A percentile compares a stretch with the other conserved stretches of the same genome.
phyloP scores from a whole-genome alignment of 768 basidiomycete genomes.

The Hortiboletus flavorubellus region DNA sequence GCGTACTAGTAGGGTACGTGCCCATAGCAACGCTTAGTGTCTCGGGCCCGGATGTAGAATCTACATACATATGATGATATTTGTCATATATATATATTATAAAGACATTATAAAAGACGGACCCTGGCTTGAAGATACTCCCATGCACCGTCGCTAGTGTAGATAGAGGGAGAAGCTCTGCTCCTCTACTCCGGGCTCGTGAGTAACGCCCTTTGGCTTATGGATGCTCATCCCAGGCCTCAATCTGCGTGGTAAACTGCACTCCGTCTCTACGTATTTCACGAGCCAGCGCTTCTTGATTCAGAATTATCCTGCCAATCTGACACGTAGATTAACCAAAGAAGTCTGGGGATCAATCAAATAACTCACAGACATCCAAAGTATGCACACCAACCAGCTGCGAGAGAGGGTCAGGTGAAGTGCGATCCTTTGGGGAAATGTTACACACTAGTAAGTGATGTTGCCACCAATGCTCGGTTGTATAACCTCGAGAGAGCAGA shows the following conservation, averaged over 20 bases:
- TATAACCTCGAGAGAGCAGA: conserved; percentile 9
- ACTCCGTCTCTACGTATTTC: not conserved
- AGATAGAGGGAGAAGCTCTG: too few species aligned
- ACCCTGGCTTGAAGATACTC: too few species aligned
- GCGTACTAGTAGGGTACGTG: too few species aligned
- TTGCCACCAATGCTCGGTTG: conserved; percentile 9
- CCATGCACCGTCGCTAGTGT: too few species aligned
- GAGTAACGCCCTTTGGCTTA: not conserved
- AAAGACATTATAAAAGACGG: too few species aligned
- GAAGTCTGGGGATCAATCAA: not conserved
- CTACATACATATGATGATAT: too few species aligned
- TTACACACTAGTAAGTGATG: conserved; percentile 17
- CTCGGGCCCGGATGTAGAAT: too few species aligned
- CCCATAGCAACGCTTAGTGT: too few species aligned
- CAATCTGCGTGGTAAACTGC: not conserved
- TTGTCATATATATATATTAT: too few species aligned
- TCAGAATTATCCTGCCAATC: conserved; percentile 17
- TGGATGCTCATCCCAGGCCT: not conserved
- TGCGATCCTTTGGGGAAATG: not conserved
- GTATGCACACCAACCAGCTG: conserved; percentile 18
- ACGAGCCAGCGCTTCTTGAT: conserved; percentile 1
- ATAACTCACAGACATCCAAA: conserved; percentile 21
- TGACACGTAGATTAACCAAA: not conserved
- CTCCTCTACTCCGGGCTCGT: too few species aligned
- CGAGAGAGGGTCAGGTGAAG: not conserved